phyloP scores from a whole-genome alignment of 2,329 filamentous ascomycete species.

The Fusarium verrucosum region DNA sequence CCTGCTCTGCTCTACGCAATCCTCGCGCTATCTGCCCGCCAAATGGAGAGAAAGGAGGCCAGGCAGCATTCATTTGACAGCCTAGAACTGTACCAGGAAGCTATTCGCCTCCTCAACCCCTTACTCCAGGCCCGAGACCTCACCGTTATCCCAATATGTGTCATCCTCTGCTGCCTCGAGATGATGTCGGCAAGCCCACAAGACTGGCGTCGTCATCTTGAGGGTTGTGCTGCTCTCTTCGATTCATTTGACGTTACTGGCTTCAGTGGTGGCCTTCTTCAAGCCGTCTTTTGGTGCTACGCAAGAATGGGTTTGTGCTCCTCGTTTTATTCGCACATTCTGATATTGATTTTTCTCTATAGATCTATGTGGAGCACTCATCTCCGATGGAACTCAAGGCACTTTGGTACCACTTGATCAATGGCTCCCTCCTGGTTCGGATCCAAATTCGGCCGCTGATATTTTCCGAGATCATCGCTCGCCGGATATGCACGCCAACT shows the following conservation, averaged over 20 bases:
- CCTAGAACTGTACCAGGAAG: slow-evolving; percentile 64
- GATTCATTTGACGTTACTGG: slow-evolving; percentile 63
- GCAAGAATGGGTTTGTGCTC: slow-evolving; percentile 60
- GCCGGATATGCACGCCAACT: slow-evolving; percentile 67
- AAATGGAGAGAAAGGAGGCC: slow-evolving; percentile 61
- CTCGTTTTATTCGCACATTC: neutral
- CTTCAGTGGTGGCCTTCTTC: slow-evolving; percentile 60
- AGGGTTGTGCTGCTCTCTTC: slow-evolving; percentile 66
- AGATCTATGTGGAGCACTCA: slow-evolving; percentile 66
- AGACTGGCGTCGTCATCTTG: slow-evolving; percentile 66
- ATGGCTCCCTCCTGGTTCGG: slow-evolving; percentile 57
- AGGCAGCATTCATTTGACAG: slow-evolving; percentile 59
- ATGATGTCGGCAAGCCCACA: slow-evolving; percentile 54
- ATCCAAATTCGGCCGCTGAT: slow-evolving; percentile 49
- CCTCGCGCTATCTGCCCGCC: slow-evolving; percentile 63
- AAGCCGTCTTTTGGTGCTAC: slow-evolving; percentile 68
- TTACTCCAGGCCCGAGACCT: slow-evolving; percentile 48
- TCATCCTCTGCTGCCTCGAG: slow-evolving; percentile 53
- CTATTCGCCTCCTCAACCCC: slow-evolving; percentile 56
- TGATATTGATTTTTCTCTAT: neutral
- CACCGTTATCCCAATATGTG: slow-evolving; percentile 51
- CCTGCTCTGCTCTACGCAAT: slow-evolving; percentile 61
- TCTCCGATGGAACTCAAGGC: slow-evolving; percentile 61
- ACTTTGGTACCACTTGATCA: slow-evolving; percentile 59
- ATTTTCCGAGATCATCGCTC: slow-evolving; percentile 48